Conservation (phyloP, 352 stramenopile genomes). For the Phytophthora pluvialis region DNA sequence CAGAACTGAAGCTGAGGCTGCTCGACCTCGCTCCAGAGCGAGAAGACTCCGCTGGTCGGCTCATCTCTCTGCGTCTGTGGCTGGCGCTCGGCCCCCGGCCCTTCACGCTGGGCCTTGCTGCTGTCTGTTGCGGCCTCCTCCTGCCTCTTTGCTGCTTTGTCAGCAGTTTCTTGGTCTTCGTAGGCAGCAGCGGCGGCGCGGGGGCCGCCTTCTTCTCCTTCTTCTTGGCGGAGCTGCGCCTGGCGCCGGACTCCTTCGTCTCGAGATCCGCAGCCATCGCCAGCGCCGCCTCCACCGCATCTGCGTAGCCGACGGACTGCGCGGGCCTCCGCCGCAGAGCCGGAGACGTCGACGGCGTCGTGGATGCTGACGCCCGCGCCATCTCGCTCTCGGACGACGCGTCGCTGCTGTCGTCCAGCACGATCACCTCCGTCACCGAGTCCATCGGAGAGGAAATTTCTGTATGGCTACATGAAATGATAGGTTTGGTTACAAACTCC, state of each 20-base stretch:
- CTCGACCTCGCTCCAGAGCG: constrained; percentile 6
- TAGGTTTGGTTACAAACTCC: too few relatives aligned
- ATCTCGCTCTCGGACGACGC: constrained; percentile 26
- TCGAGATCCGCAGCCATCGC: constrained; percentile 37
- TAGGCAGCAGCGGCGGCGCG: constrained; percentile 21
- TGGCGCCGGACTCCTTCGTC: not conserved
- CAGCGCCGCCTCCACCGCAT: constrained; percentile 38
- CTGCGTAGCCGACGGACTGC: constrained; percentile 28
- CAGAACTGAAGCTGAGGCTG: constrained; percentile 7
- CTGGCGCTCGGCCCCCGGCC: not conserved
- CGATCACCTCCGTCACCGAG: constrained; percentile 32
- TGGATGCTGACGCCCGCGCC: constrained; percentile 9
- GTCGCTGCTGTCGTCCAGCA: constrained; percentile 40
- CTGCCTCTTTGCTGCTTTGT: not conserved
- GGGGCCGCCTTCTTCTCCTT: constrained; percentile 13
- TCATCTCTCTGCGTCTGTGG: not conserved
- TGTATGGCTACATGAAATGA: too few relatives aligned
- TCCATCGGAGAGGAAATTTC: not conserved
- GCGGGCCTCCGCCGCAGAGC: constrained; percentile 1
- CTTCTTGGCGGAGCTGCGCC: constrained; percentile 1
- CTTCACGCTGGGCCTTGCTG: too few relatives aligned
- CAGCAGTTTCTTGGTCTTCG: constrained; percentile 17
- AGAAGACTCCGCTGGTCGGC: not conserved
- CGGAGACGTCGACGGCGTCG: constrained; percentile 7
- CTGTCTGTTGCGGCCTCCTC: constrained; percentile 1